Evolutionary conservation across 208 protist genomes (phyloP), one percentile per base, ranked within the genome.

Genomic region (Acanthamoeba royreba): DNA sequence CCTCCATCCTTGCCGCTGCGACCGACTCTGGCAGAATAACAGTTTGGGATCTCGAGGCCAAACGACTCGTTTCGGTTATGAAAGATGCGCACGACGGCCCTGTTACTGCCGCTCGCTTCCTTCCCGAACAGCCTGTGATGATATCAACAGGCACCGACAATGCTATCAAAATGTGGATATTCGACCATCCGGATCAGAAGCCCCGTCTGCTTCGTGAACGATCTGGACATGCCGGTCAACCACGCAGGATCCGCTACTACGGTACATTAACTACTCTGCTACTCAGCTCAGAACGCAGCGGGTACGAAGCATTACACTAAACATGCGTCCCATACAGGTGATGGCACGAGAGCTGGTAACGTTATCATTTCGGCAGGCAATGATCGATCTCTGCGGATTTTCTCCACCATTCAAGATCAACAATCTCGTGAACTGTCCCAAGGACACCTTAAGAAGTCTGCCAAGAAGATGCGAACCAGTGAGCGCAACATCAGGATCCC

Each of bases 21-120:
- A 85, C 28, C 33, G 2, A 25, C 17, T 17, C 17, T 28, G 96
- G 95, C 7, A 22, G 66, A 11, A 3, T 97, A 25, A 35, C 61
- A 0, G 40, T 96, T 5, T 97, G 96, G 96, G 94, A 97, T 52
- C 58, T 97, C n/a, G 61, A 95, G 1, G 74, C 53, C 8, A 87
- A 92, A 17, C 35, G 43, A 28, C 49, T 96, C 38, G 52, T 94
- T 9, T 4, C 45, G 19, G 58, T 66, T 4, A n/a, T 88, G 5
- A 69, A 92, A 42, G 31, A 38, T 28, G 87, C 88, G 8, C 96
- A 97, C 45, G 1, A 49, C 7, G 83, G 43, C 0, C 28, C 52
- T 1, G 28, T 96, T 42, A 19, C 45, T 17, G 53, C 19, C 28
- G 43, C 66, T 9, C n/a, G 58, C 3, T 97, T 96, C 49, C 33